Evolutionary conservation across 139 green algal genomes (phyloP).

Genomic region (Picochlorum sp.): DNA sequence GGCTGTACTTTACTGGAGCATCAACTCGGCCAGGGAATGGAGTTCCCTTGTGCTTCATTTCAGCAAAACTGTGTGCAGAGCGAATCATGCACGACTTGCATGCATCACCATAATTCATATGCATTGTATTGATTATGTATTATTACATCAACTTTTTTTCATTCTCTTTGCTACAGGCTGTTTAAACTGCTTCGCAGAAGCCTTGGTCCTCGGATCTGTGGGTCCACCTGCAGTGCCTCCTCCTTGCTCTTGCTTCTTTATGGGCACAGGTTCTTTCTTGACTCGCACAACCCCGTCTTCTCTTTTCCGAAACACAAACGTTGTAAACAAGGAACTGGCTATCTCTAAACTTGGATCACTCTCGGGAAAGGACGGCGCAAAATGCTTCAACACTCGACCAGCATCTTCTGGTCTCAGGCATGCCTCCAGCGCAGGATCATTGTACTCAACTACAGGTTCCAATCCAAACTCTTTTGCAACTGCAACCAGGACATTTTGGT

Average conservation of each 20-base stretch:
- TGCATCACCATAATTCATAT: neutral
- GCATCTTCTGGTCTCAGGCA: slow-evolving; percentile 48
- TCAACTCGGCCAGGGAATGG: slow-evolving; percentile 74
- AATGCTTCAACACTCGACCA: slow-evolving; percentile 58
- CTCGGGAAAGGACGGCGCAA: slow-evolving; percentile 45
- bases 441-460: slow-evolving; percentile 44
- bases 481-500: slow-evolving; percentile 42
- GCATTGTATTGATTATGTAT: neutral
- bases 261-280: neutral
- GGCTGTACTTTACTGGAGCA: slow-evolving; percentile 72
- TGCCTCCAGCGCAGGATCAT: slow-evolving; percentile 18
- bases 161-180: neutral
- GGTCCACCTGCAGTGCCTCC: neutral
- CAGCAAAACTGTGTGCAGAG: slow-evolving; percentile 32
- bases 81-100: slow-evolving; percentile 33
- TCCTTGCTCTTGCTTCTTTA: neutral
- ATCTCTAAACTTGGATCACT: slow-evolving; percentile 23
- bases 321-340: slow-evolving; percentile 26
- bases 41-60: slow-evolving; percentile 70
- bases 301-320: slow-evolving; percentile 37
- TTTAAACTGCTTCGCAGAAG: neutral
- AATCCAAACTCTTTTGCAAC: slow-evolving; percentile 48
- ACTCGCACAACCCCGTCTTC: neutral
- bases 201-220: neutral
- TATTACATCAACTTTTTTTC: slow-evolving; percentile 5